Conservation (phyloP, 805 yeast species). For the Blastobotrys parvus region DNA sequence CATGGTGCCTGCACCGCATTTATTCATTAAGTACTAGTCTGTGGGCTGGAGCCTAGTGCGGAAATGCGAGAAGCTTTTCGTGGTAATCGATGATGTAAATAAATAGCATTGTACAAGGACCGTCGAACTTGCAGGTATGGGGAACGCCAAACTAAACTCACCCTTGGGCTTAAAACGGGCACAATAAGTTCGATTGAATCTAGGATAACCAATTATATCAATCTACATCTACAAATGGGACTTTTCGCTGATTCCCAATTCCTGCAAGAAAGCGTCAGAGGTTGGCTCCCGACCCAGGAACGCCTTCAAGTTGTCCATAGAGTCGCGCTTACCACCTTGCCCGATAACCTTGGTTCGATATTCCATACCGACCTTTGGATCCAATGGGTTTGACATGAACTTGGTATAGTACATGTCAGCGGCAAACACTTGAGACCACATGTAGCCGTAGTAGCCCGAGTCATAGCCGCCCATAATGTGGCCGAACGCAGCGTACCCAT, state of each 20-base stretch:
- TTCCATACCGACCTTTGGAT: constrained; percentile 47
- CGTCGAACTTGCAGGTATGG: too few relatives aligned
- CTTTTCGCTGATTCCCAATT: constrained; percentile 21
- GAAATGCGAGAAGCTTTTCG: too few relatives aligned
- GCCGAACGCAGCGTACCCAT: constrained; percentile 66
- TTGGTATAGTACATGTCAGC: constrained; percentile 69
- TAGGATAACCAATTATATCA: too few relatives aligned
- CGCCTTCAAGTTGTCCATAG: constrained; percentile 52
- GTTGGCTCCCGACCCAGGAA: constrained; percentile 71
- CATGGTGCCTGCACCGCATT: too few relatives aligned
- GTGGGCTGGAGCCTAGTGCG: too few relatives aligned
- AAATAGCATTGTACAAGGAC: too few relatives aligned
- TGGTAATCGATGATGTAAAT: too few relatives aligned
- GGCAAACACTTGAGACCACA: constrained; percentile 82
- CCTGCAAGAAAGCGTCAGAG: constrained; percentile 62
- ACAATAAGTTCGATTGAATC: too few relatives aligned
- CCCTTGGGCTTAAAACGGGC: too few relatives aligned
- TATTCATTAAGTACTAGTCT: too few relatives aligned
- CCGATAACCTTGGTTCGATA: constrained; percentile 64
- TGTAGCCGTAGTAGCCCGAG: constrained; percentile 78
- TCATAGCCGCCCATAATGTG: constrained; percentile 83
- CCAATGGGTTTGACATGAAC: constrained; percentile 62
- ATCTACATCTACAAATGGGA: too few relatives aligned
- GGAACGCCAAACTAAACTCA: too few relatives aligned
- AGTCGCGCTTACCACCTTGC: constrained; percentile 69